A percentile compares a stretch with the other conserved stretches of the same genome.
Evolutionary conservation across 129 eudicot species (phyloP).

Genomic region (Flaveria brownii): DNA sequence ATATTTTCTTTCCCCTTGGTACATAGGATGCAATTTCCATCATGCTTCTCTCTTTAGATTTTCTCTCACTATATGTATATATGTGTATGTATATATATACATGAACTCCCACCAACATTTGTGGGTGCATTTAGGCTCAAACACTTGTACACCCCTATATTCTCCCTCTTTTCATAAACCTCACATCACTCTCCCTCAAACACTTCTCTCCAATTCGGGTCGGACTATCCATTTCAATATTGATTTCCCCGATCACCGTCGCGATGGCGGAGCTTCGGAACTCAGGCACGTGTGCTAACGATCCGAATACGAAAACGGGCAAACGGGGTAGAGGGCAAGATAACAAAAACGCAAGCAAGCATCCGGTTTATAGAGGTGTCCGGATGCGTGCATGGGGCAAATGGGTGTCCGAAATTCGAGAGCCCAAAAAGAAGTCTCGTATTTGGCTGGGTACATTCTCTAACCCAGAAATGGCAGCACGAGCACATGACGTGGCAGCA

Average conservation of each 20-base stretch:
- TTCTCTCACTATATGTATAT: constrained; percentile 1
- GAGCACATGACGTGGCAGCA: constrained; percentile 49
- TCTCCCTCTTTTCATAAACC: constrained; percentile 20
- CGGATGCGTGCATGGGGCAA: constrained; percentile 45
- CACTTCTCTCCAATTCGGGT: background rate
- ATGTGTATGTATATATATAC: constrained; percentile 14
- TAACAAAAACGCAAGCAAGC: constrained; percentile 24
- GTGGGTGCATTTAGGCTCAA: constrained; percentile 36
- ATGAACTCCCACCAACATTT: constrained; percentile 32
- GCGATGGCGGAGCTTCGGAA: constrained; percentile 14
- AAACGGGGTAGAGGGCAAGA: constrained; percentile 20
- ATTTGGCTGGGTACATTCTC: constrained; percentile 46
- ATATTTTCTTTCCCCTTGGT: background rate
- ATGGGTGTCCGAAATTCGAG: constrained; percentile 49
- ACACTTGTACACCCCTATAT: constrained; percentile 33
- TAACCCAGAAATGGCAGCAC: constrained; percentile 48
- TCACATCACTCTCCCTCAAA: constrained; percentile 15
- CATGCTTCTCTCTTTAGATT: background rate
- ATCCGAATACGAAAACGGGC: constrained; percentile 21
- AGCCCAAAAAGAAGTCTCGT: constrained; percentile 47
- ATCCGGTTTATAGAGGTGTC: constrained; percentile 45
- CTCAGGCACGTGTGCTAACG: background rate
- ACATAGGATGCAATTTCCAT: constrained; percentile 10
- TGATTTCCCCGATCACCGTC: background rate
- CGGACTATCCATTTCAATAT: constrained; percentile 28